phyloP scores from a whole-genome alignment of 768 basidiomycete genomes.

The Xanthoconium stramineum region DNA sequence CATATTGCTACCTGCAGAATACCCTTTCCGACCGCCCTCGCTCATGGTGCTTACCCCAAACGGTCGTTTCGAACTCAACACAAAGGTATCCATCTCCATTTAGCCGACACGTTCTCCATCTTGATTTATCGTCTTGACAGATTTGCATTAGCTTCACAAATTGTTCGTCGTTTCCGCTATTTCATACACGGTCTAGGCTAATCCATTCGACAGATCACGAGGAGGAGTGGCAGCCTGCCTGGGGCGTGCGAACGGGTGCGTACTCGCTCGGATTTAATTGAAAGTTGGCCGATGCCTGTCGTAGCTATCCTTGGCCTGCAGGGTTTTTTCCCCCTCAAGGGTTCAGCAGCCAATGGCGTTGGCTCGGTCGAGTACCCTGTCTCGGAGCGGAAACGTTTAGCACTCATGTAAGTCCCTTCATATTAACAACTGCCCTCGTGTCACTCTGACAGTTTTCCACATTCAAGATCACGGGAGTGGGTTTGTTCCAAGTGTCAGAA shows the following conservation, averaged over 20 bases:
- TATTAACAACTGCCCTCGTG: constrained; percentile 5
- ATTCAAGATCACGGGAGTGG: constrained; percentile 74
- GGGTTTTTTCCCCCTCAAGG: constrained; percentile 85
- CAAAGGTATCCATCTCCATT: constrained; percentile 60
- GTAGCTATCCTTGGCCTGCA: constrained; percentile 84
- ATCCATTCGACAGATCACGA: constrained; percentile 67
- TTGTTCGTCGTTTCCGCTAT: constrained; percentile 49
- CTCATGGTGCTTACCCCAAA: constrained; percentile 96
- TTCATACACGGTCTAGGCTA: constrained; percentile 29
- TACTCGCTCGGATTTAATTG: constrained; percentile 13
- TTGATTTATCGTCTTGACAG: constrained; percentile 35
- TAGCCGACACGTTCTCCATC: constrained; percentile 15
- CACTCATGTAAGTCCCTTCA: constrained; percentile 56
- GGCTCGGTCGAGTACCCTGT: constrained; percentile 82
- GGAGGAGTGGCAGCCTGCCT: constrained; percentile 97
- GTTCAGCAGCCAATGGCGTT: constrained; percentile 82
- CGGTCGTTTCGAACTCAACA: constrained; percentile 94
- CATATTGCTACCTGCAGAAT: constrained; percentile 86
- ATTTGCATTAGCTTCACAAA: constrained; percentile 93
- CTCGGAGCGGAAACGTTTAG: constrained; percentile 74
- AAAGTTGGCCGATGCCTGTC: constrained; percentile 8
- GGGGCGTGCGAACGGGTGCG: constrained; percentile 93
- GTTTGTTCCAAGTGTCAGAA: constrained; percentile 69
- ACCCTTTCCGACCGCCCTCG: constrained; percentile 94
- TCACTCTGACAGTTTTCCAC: constrained; percentile 10